Conservation (phyloP, 805 yeast species). For the Ogataea haglerorum region DNA sequence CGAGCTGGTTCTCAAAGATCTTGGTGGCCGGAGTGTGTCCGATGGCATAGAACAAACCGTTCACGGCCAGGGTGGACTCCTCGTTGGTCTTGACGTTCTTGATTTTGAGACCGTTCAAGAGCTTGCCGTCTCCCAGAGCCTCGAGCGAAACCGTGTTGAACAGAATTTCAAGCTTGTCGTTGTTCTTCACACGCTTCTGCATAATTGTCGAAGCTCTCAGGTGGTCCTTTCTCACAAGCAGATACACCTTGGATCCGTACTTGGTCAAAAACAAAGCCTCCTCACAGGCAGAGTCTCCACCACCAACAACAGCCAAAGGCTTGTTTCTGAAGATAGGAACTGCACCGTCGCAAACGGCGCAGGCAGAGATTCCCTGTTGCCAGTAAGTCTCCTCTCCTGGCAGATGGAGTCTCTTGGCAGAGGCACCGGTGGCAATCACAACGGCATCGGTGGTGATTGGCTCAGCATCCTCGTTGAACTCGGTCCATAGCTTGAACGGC, state of each 20-base stretch:
- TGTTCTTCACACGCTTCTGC: constrained; percentile 86
- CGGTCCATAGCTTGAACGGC: constrained; percentile 97
- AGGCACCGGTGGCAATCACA: constrained; percentile 95
- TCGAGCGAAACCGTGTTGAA: constrained; percentile 82
- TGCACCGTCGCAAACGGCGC: constrained; percentile 99
- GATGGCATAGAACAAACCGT: constrained; percentile 95
- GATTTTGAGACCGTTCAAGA: constrained; percentile 61
- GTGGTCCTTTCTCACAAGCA: constrained; percentile 90
- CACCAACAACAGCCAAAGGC: constrained; percentile 97
- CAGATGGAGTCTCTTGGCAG: constrained; percentile 88
- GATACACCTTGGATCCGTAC: constrained; percentile 92
- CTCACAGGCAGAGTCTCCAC: constrained; percentile 99
- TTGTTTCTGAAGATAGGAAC: constrained; percentile 97
- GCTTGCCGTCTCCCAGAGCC: constrained; percentile 92
- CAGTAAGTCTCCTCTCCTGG: constrained; percentile 98
- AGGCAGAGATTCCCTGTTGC: constrained; percentile 99
- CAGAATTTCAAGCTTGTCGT: constrained; percentile 87
- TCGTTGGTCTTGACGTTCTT: constrained; percentile 72
- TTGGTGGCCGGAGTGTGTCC: constrained; percentile 96
- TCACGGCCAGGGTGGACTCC: constrained; percentile 66
- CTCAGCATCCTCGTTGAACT: constrained; percentile 86
- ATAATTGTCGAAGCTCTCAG: constrained; percentile 94
- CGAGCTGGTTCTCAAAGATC: constrained; percentile 72
- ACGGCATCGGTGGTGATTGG: constrained; percentile 93
- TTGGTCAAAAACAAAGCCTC: constrained; percentile 96